Evolutionary conservation across 73 alveolate species (phyloP).

Genomic region (Paramecium tetraurelia): DNA sequence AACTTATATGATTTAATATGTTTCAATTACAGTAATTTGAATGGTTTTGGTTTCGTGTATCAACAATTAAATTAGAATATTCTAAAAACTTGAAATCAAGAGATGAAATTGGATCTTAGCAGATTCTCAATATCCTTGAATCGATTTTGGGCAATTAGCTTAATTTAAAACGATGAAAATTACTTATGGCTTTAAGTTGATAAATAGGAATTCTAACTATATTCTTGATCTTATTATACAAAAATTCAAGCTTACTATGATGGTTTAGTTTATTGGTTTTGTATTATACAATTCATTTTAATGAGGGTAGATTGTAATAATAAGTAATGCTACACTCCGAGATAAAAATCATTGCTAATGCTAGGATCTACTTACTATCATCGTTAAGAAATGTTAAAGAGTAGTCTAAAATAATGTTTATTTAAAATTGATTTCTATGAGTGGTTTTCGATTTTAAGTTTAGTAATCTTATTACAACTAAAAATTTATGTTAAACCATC

Average conservation of each 20-base stretch:
- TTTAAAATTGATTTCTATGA: background rate
- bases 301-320: background rate
- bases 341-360: background rate
- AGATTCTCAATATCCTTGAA: background rate
- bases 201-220: too few species aligned
- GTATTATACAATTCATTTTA: too few species aligned
- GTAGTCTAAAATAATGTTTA: background rate
- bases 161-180: too few species aligned
- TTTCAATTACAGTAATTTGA: too few species aligned
- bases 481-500: background rate
- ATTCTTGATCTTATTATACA: too few species aligned
- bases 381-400: background rate
- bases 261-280: background rate
- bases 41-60: too few species aligned
- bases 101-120: background rate
- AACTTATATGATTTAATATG: too few species aligned
- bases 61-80: too few species aligned
- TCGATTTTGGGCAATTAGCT: too few species aligned
- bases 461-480: background rate
- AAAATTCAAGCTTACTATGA: too few species aligned
- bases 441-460: background rate
- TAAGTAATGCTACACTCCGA: background rate
- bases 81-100: too few species aligned
- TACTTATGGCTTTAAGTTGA: too few species aligned
- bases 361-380: background rate